Conservation (phyloP, 2,329 filamentous ascomycete genomes). For the Pseudocercospora cruenta region DNA sequence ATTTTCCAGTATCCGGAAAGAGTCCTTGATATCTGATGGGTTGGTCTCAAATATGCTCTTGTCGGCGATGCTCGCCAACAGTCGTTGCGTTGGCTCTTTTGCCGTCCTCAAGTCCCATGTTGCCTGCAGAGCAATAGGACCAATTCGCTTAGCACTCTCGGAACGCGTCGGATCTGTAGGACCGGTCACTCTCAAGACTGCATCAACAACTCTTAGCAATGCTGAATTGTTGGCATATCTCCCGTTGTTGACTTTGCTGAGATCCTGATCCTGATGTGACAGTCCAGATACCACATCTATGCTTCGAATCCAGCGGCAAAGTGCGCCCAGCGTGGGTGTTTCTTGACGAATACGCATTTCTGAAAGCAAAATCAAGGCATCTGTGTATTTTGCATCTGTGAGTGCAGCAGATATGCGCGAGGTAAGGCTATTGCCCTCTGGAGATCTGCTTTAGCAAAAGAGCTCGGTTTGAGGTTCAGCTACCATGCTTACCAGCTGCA, state of each 20-base stretch:
- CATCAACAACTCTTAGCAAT: constrained; percentile 64
- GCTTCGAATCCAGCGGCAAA: constrained; percentile 74
- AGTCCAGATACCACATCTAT: constrained; percentile 70
- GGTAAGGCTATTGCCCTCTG: constrained; percentile 65
- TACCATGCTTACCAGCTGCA: constrained; percentile 37
- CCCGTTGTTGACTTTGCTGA: constrained; percentile 37
- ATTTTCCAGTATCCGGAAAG: constrained; percentile 64
- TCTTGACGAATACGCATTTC: constrained; percentile 71
- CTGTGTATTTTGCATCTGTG: constrained; percentile 65
- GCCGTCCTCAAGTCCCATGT: constrained; percentile 63
- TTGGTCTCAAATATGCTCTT: constrained; percentile 55
- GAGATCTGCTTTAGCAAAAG: constrained; percentile 22
- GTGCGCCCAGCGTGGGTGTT: constrained; percentile 67
- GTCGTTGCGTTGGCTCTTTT: constrained; percentile 45
- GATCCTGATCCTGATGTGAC: constrained; percentile 57
- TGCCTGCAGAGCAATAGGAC: constrained; percentile 61
- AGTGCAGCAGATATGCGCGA: constrained; percentile 68
- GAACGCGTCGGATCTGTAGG: constrained; percentile 55
- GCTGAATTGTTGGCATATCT: constrained; percentile 57
- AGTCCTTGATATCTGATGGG: constrained; percentile 43
- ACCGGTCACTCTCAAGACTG: constrained; percentile 65
- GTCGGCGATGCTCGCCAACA: constrained; percentile 64
- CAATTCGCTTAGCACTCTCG: constrained; percentile 19
- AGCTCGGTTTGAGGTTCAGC: background rate
- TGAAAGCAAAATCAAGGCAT: constrained; percentile 67